Percentiles rank a stretch among this genome's conserved stretches.
phyloP scores from a whole-genome alignment of 371 early-diverging fungal genomes.

The Mortierella sp. region DNA sequence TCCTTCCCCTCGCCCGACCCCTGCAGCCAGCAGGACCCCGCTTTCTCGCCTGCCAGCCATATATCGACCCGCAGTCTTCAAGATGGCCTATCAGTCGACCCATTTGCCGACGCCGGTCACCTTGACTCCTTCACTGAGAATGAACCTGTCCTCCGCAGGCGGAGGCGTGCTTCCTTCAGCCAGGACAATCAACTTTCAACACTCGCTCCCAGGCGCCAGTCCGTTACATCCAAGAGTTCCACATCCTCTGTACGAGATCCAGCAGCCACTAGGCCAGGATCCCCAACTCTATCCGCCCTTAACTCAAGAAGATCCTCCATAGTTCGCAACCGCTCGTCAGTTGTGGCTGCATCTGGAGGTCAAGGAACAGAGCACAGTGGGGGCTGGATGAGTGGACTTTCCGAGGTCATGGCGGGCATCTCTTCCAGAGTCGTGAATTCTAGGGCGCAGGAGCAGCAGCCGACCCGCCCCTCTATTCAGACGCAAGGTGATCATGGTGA shows the following conservation, averaged over 20 bases:
- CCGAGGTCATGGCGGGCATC: conserved; percentile 41
- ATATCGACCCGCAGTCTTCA: conserved; percentile 4
- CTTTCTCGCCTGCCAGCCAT: conserved; percentile 6
- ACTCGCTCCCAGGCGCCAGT: conserved; percentile 7
- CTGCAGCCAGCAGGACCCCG: background rate
- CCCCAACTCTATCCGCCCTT: conserved; percentile 13
- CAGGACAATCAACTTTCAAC: conserved; percentile 1
- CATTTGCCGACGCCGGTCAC: background rate
- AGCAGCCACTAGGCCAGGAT: conserved; percentile 1
- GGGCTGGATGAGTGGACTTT: conserved; percentile 40
- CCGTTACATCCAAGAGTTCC: conserved; percentile 35
- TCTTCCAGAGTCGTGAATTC: conserved; percentile 48
- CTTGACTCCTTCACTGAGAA: background rate
- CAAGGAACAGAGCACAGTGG: conserved; percentile 20
- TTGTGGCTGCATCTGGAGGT: conserved; percentile 3
- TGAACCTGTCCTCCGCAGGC: conserved; percentile 43
- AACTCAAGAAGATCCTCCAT: conserved; percentile 22
- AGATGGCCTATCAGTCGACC: conserved; percentile 10
- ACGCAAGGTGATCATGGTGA: conserved; percentile 18
- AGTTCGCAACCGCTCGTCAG: conserved; percentile 36
- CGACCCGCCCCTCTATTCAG: background rate
- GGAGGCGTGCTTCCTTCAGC: conserved; percentile 32
- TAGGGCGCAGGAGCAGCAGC: conserved; percentile 34
- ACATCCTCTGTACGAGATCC: conserved; percentile 27
- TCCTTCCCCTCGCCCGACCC: conserved; percentile 1